These are phyloP conservation scores for Malus fusca DNA, from an alignment of 306 rosid species.

Conservation along the genomic window DNA sequence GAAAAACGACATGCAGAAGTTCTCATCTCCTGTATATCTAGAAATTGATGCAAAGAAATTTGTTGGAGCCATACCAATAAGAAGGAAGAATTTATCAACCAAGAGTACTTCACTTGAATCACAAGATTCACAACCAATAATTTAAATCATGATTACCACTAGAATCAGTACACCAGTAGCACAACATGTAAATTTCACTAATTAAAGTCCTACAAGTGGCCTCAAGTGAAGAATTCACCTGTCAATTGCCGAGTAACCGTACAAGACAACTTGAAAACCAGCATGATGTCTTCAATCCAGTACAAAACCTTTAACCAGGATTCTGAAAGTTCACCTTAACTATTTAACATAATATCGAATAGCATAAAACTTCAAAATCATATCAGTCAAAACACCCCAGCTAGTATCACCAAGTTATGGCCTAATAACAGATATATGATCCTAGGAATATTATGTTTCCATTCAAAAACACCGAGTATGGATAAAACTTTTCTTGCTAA, in stretches of 20 bases:
- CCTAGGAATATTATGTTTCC: too few species aligned
- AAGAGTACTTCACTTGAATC: background rate
- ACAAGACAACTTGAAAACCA: background rate
- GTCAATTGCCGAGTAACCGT: background rate
- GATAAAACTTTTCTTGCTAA: background rate
- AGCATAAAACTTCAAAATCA: too few species aligned
- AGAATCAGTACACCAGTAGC: background rate
- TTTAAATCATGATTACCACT: background rate
- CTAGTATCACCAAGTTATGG: background rate
- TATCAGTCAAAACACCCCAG: background rate
- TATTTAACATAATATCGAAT: background rate
- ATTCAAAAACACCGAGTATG: background rate
- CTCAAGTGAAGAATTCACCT: background rate
- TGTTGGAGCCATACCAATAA: background rate
- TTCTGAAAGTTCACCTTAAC: background rate
- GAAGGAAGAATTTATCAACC: conserved; percentile 1
- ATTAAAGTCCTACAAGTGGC: background rate
- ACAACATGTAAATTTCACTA: background rate
- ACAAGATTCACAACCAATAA: background rate
- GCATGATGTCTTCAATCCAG: background rate
- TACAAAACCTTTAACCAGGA: background rate
- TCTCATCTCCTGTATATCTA: conserved; percentile 72
- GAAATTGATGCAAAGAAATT: conserved; percentile 7
- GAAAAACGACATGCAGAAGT: conserved; percentile 43
- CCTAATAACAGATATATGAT: background rate